These are phyloP conservation scores for Flaveria linearis DNA, from an alignment of 129 eudicot genomes.

Conservation along the genomic window DNA sequence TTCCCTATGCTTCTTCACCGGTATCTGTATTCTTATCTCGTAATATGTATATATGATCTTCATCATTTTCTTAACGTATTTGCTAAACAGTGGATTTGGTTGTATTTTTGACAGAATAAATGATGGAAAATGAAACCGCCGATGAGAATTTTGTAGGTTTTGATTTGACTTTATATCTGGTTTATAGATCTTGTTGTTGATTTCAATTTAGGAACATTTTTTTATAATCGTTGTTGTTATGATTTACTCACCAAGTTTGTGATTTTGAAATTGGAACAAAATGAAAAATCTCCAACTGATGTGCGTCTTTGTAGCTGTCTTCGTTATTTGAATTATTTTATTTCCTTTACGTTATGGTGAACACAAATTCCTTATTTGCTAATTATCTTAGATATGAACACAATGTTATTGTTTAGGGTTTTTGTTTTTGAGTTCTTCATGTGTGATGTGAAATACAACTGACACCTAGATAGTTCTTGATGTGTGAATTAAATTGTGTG, in stretches of 20 bases:
- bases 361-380: neutral
- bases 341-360: no score
- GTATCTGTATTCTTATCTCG: slow-evolving; percentile 7
- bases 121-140: slow-evolving; percentile 24
- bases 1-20: neutral
- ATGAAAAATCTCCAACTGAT: no score
- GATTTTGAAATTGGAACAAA: no score
- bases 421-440: neutral
- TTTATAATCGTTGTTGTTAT: no score
- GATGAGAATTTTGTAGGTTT: slow-evolving; percentile 19
- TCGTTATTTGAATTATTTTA: neutral
- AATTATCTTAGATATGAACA: neutral
- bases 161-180: slow-evolving; percentile 7
- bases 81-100: slow-evolving; percentile 1
- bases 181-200: neutral
- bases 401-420: neutral
- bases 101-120: slow-evolving; percentile 19
- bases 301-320: no score
- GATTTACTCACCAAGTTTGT: no score
- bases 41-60: neutral
- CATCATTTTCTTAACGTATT: neutral
- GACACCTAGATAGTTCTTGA: slow-evolving; percentile 13
- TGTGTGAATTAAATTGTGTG: slow-evolving; percentile 10
- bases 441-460: neutral
- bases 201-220: no score